Conservation (phyloP, 2,329 filamentous ascomycete species). For the Rutstroemia sydowiana region DNA sequence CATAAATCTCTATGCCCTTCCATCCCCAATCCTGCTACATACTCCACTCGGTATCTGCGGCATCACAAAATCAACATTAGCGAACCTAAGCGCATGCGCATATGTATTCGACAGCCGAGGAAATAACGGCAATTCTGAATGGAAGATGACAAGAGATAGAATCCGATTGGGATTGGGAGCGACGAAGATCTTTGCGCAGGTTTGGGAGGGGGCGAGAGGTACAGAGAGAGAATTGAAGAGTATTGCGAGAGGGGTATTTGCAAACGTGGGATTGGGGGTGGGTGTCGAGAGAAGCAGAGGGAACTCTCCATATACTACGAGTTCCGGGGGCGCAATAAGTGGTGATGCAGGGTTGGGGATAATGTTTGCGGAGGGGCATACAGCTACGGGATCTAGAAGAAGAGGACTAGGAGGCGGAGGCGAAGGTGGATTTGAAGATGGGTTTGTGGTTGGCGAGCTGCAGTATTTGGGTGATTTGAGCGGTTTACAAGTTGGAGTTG, state of each 20-base stretch:
- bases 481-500: background rate
- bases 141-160: slow-evolving; percentile 40
- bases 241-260: slow-evolving; percentile 19
- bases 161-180: slow-evolving; percentile 53
- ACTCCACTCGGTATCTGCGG: slow-evolving; percentile 51
- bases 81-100: slow-evolving; percentile 54
- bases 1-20: slow-evolving; percentile 47
- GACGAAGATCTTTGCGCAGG: slow-evolving; percentile 46
- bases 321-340: background rate
- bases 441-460: background rate
- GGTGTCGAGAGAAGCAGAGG: background rate
- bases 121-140: slow-evolving; percentile 27
- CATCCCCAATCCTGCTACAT: slow-evolving; percentile 45
- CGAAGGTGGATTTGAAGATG: background rate
- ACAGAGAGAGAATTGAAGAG: slow-evolving; percentile 41
- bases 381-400: background rate
- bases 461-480: background rate
- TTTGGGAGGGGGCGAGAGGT: slow-evolving; percentile 49
- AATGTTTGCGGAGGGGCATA: no score
- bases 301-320: background rate
- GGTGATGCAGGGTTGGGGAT: background rate
- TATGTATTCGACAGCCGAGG: slow-evolving; percentile 31
- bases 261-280: no score
- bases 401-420: background rate
- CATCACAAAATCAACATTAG: slow-evolving; percentile 47